Evolutionary conservation across 1,284 basidiomycete genomes (phyloP).

Genomic region (Naganishia sp.): DNA sequence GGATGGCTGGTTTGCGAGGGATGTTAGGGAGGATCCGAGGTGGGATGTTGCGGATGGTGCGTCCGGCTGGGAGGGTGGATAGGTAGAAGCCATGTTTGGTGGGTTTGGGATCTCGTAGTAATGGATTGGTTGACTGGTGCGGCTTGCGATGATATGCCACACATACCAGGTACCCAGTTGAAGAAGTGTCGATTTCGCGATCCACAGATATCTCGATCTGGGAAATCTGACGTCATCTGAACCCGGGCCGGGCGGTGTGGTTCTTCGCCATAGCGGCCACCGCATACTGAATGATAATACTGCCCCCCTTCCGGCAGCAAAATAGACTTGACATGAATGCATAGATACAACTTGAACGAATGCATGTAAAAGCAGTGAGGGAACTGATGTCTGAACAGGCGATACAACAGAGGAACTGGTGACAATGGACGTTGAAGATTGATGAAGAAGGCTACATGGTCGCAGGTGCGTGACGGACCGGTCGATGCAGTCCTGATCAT

Average conservation of each 20-base stretch:
- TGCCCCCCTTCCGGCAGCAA: not conserved
- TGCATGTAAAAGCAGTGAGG: not conserved
- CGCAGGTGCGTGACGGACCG: not conserved
- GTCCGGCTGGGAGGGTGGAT: conserved; percentile 2
- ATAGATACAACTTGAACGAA: conserved; percentile 2
- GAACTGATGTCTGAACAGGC: not conserved
- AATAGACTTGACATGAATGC: not conserved
- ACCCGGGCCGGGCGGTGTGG: not conserved
- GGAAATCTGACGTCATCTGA: not conserved
- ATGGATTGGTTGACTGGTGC: not conserved
- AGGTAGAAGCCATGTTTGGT: conserved; percentile 16
- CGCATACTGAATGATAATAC: not conserved
- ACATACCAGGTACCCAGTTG: too few relatives aligned
- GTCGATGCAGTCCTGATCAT: not conserved
- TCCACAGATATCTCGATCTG: not conserved
- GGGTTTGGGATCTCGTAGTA: not conserved
- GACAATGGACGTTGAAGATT: too few relatives aligned
- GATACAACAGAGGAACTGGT: conserved; percentile 2
- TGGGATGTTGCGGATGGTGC: not conserved
- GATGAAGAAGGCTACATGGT: too few relatives aligned
- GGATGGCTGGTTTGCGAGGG: conserved; percentile 33
- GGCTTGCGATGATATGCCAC: not conserved
- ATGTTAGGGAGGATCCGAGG: conserved; percentile 5
- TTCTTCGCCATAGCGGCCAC: too few relatives aligned
- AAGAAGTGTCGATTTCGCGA: not conserved